Evolutionary conservation across 768 basidiomycete genomes (phyloP).

Genomic region (Pleurotus djamor): DNA sequence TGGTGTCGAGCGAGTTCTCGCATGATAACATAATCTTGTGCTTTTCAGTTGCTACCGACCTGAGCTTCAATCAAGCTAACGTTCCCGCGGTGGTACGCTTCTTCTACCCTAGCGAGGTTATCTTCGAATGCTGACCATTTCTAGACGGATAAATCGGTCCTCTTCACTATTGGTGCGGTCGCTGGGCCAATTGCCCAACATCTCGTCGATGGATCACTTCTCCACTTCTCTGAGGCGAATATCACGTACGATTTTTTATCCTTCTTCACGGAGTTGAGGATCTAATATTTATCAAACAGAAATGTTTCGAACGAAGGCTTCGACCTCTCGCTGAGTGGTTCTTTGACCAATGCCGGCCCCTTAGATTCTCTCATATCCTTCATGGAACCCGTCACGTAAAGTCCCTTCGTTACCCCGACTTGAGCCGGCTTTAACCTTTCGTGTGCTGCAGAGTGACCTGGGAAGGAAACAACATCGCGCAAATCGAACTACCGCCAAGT

Average conservation of each 20-base stretch:
- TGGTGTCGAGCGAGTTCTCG: background rate
- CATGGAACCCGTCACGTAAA: slow-evolving; percentile 57
- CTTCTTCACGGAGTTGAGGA: too few relatives aligned
- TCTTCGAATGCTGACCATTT: slow-evolving; percentile 5
- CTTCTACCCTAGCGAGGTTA: background rate
- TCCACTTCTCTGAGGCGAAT: slow-evolving; percentile 56
- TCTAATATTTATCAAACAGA: slow-evolving; percentile 18
- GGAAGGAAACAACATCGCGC: slow-evolving; percentile 62
- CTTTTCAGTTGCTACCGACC: slow-evolving; percentile 45
- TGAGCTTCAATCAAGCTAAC: slow-evolving; percentile 54
- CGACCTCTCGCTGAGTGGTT: slow-evolving; percentile 55
- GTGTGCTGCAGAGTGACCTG: slow-evolving; percentile 47
- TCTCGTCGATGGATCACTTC: slow-evolving; percentile 53
- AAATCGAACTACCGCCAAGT: slow-evolving; percentile 62
- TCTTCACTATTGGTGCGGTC: slow-evolving; percentile 72
- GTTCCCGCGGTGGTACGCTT: slow-evolving; percentile 51
- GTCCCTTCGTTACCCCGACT: background rate
- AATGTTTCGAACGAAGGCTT: slow-evolving; percentile 62
- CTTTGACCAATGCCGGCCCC: slow-evolving; percentile 61
- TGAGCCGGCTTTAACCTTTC: background rate
- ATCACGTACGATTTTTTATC: slow-evolving; percentile 41
- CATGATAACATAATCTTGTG: slow-evolving; percentile 1
- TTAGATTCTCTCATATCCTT: slow-evolving; percentile 71
- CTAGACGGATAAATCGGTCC: slow-evolving; percentile 58
- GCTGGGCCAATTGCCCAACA: slow-evolving; percentile 64